Base-by-base conservation (phyloP, 192 early-diverging fungal genomes). In the Entophlyctis luteolus region DNA sequence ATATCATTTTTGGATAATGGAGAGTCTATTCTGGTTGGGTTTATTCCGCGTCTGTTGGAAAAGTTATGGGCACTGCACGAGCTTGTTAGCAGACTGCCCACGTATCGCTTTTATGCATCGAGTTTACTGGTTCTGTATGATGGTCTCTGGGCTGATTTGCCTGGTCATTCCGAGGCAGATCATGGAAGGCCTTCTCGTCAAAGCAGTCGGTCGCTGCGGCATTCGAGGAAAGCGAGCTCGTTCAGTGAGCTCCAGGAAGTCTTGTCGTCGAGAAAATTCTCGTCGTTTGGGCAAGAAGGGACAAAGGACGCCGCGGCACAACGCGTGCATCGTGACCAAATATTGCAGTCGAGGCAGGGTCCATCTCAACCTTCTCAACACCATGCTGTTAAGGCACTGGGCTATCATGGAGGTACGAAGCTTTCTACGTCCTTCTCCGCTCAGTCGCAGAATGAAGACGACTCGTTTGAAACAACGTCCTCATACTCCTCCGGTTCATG, bases 121-220 rank as follows among this genome's bases (percentile, higher is more conserved):
- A 91, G 88, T 53, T 75, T 99, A 20, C 72, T 99, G 59, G 84
- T 99, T 10, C 85, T 98, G 38, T 99, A 99, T 70, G 95, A 99
- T 56, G 97, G 93, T 2, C 77, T 72, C 14, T 79, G 75, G 75
- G 72, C 70, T 33, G 65, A 66, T 22, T 38, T 66, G 48, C 63
- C 56, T 2, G 53, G 5, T 0, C 63, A 32, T n/a, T 50, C 38
- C 16, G 38, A 25, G 3, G 35, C 59, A 67, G n/a, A 55, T 59
- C 22, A 59, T 34, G 4, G 25, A 10, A 6, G 63, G 29, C 18
- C 33, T 75, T 22, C 60, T 71, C 5, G 14, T 32, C 4, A 34
- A 4, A 74, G 22, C 10, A 8, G n/a, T 8, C 8, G 10, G n/a
- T 8, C 39, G 8, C 8, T 42, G 8, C 10, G n/a, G 8, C 39